A percentile compares a stretch with the other conserved stretches of the same genome.
These are phyloP conservation scores for Poterioochromonas sp. DNA, from an alignment of 352 stramenopile species.

Conservation along the genomic window DNA sequence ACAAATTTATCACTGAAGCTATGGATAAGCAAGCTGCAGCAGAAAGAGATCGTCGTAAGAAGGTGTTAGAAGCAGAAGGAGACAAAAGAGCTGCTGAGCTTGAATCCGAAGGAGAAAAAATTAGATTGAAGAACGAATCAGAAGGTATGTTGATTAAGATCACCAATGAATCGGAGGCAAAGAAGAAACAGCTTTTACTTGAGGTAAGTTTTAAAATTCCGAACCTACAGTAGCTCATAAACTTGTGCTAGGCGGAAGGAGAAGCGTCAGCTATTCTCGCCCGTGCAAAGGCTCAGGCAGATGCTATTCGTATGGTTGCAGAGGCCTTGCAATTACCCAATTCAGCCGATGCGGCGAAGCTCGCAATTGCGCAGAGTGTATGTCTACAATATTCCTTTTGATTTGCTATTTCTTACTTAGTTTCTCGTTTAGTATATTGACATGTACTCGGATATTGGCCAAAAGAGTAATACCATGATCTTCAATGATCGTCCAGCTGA, in stretches of 20 bases:
- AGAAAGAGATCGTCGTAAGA: slow-evolving; percentile 53
- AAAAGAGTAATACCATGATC: slow-evolving; percentile 69
- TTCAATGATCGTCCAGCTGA: slow-evolving; percentile 66
- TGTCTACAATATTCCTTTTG: not conserved
- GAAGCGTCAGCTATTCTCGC: slow-evolving; percentile 55
- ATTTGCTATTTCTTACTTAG: slow-evolving; percentile 34
- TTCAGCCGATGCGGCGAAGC: slow-evolving; percentile 55
- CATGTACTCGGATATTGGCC: slow-evolving; percentile 74
- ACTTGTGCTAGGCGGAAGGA: slow-evolving; percentile 15
- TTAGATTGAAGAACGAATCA: slow-evolving; percentile 66
- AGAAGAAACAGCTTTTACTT: slow-evolving; percentile 55
- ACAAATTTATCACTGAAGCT: slow-evolving; percentile 63
- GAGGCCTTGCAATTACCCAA: slow-evolving; percentile 51
- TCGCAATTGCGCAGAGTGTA: slow-evolving; percentile 51
- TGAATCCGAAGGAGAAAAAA: slow-evolving; percentile 66
- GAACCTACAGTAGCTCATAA: not conserved
- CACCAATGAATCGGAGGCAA: slow-evolving; percentile 62
- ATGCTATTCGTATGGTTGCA: slow-evolving; percentile 57
- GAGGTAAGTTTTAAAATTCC: slow-evolving; percentile 45
- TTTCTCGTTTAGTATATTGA: slow-evolving; percentile 59
- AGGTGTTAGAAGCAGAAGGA: slow-evolving; percentile 62
- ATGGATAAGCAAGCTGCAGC: slow-evolving; percentile 75
- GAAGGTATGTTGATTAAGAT: slow-evolving; percentile 68
- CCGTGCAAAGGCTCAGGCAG: slow-evolving; percentile 56
- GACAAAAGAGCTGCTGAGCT: slow-evolving; percentile 62